Evolutionary conservation across 495 filamentous ascomycete genomes (phyloP).

Genomic region (Pseudevernia furfuracea): DNA sequence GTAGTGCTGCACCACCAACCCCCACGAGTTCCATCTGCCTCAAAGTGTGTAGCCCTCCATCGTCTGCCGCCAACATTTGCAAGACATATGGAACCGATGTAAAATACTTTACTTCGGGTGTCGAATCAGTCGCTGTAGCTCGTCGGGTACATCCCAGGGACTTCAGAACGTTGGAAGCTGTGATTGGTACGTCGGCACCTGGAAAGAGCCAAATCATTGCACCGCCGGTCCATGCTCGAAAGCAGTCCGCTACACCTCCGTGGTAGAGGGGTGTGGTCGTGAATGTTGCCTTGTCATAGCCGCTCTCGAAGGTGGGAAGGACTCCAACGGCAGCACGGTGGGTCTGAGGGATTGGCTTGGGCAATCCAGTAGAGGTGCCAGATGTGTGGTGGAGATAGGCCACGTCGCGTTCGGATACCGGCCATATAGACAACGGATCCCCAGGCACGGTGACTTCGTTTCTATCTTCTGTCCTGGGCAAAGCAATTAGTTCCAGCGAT

Average conservation of each 20-base stretch:
- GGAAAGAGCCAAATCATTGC: constrained; percentile 51
- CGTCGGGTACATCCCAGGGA: constrained; percentile 29
- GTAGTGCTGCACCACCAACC: constrained; percentile 51
- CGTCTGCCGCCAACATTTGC: constrained; percentile 38
- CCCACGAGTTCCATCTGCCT: constrained; percentile 47
- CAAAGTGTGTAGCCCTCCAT: constrained; percentile 33
- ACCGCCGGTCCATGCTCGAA: constrained; percentile 45
- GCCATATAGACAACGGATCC: background rate
- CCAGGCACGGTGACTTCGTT: background rate
- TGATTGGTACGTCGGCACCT: constrained; percentile 41
- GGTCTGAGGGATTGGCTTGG: constrained; percentile 46
- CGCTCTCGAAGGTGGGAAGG: constrained; percentile 37
- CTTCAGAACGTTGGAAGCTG: constrained; percentile 37
- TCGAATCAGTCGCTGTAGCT: background rate
- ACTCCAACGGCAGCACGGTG: constrained; percentile 44
- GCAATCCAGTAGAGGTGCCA: constrained; percentile 47
- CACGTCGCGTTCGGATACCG: constrained; percentile 16
- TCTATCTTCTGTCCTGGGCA: background rate
- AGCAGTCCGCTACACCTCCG: constrained; percentile 51
- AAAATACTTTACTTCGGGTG: constrained; percentile 40
- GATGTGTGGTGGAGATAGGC: constrained; percentile 46
- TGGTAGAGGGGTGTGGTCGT: constrained; percentile 56
- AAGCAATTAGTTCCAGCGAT: background rate
- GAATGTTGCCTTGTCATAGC: constrained; percentile 39
- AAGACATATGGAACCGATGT: constrained; percentile 52